Percentiles rank a stretch among this genome's conserved stretches.
phyloP scores from a whole-genome alignment of 2,329 filamentous ascomycete species.

The Hypoxylon sp. region DNA sequence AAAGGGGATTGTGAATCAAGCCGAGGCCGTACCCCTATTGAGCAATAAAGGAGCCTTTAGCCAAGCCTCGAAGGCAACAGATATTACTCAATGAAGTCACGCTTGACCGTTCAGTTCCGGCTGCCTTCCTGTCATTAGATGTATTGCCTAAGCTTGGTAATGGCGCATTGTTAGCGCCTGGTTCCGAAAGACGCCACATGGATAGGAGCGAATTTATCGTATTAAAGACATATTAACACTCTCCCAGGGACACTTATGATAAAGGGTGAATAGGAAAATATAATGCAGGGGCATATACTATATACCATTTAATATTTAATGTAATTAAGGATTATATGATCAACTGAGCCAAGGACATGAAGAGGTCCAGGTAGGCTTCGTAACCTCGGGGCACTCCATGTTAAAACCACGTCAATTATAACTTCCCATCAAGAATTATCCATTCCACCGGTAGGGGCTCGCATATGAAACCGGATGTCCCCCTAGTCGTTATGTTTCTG shows the following conservation, averaged over 20 bases:
- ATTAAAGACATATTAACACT: neutral
- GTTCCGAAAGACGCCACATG: neutral
- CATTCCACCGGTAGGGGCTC: neutral
- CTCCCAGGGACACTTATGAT: too few species aligned
- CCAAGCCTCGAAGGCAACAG: neutral
- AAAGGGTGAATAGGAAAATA: neutral
- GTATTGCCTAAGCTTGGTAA: neutral
- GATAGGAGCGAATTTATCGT: neutral
- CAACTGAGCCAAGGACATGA: neutral
- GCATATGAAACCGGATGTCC: neutral
- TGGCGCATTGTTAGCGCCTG: neutral
- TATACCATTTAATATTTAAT: constrained; percentile 8
- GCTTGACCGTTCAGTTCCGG: neutral
- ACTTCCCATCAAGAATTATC: neutral
- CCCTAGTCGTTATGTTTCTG: constrained; percentile 20
- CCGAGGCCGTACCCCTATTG: neutral
- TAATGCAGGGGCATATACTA: neutral
- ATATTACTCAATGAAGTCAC: neutral
- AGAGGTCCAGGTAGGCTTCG: too few species aligned
- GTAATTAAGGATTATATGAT: neutral
- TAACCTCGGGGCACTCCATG: too few species aligned
- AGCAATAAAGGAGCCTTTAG: neutral
- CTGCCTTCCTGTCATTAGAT: neutral
- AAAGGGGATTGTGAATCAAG: neutral
- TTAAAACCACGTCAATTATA: too few species aligned